Evolutionary conservation across 306 rosid species (phyloP).

Genomic region (Begonia peltatifolia): DNA sequence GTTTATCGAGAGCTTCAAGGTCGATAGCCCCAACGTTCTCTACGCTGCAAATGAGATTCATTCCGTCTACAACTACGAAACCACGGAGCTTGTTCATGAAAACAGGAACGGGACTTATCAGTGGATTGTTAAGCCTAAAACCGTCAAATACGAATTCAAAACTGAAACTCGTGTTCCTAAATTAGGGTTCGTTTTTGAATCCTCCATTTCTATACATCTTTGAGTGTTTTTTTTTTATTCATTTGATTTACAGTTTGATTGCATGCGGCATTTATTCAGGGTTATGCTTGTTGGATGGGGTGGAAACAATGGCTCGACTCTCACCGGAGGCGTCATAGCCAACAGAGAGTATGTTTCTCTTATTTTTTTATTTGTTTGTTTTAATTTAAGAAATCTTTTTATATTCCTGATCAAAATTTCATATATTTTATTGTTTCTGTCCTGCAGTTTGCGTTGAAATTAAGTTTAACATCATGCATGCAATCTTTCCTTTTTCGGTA

Average conservation of each 20-base stretch:
- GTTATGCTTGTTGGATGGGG: constrained; percentile 99
- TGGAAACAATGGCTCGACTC: constrained; percentile 86
- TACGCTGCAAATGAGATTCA: constrained; percentile 67
- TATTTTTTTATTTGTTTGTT: too few relatives aligned
- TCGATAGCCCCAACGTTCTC: constrained; percentile 64
- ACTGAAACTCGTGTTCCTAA: constrained; percentile 65
- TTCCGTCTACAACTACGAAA: constrained; percentile 74
- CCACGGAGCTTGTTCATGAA: constrained; percentile 84
- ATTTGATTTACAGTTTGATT: neutral
- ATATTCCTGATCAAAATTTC: too few relatives aligned
- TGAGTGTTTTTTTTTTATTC: neutral
- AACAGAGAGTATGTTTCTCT: constrained; percentile 61
- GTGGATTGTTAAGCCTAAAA: constrained; percentile 83
- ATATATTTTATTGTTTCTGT: too few relatives aligned
- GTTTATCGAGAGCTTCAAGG: constrained; percentile 84
- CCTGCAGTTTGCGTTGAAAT: too few relatives aligned
- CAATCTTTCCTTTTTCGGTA: neutral
- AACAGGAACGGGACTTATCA: constrained; percentile 63
- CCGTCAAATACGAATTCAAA: constrained; percentile 68
- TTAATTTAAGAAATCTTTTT: neutral
- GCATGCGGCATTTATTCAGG: constrained; percentile 18
- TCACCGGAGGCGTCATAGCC: constrained; percentile 88
- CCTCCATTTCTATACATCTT: neutral
- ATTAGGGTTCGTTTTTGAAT: constrained; percentile 42
- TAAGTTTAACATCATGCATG: constrained; percentile 1